Evolutionary conservation across 2,329 filamentous ascomycete species (phyloP).

Genomic region (Aspergillus fijiensis): DNA sequence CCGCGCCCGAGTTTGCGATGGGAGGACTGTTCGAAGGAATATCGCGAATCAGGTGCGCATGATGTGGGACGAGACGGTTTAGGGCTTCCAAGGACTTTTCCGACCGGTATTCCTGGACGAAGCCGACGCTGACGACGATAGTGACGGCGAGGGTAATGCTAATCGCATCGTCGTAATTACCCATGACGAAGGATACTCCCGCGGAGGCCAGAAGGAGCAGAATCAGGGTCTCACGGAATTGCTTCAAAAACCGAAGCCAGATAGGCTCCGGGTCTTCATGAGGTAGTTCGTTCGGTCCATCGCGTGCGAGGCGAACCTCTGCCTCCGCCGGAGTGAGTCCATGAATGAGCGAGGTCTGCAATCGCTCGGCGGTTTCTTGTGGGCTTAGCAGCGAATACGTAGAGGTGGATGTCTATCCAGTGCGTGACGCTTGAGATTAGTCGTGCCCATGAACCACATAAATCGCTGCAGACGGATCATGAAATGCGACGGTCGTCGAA

Average conservation of each 20-base stretch:
- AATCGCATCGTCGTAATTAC: constrained; percentile 90
- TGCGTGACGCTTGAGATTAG: constrained; percentile 8
- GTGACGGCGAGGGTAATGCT: constrained; percentile 96
- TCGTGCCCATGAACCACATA: background rate
- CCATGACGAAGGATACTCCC: constrained; percentile 81
- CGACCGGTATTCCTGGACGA: constrained; percentile 95
- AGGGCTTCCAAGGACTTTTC: constrained; percentile 96
- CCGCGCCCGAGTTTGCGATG: constrained; percentile 21
- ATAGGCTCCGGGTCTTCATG: constrained; percentile 91
- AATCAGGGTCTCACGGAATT: constrained; percentile 95
- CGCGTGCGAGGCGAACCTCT: constrained; percentile 70
- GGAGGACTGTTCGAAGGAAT: constrained; percentile 27
- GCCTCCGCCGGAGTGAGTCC: constrained; percentile 82
- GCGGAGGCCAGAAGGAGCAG: constrained; percentile 87
- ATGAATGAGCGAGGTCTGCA: constrained; percentile 78
- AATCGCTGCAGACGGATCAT: background rate
- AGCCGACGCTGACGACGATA: constrained; percentile 93
- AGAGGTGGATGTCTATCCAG: constrained; percentile 43
- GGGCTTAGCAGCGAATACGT: constrained; percentile 67
- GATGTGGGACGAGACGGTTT: constrained; percentile 89
- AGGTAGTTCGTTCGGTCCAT: constrained; percentile 91
- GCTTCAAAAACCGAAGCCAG: constrained; percentile 92
- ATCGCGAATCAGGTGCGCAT: constrained; percentile 85
- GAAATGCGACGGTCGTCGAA: background rate
- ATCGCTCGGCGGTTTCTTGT: constrained; percentile 71